Base-by-base conservation (phyloP, 1,284 basidiomycete species). In the Ganoderma resinaceum region DNA sequence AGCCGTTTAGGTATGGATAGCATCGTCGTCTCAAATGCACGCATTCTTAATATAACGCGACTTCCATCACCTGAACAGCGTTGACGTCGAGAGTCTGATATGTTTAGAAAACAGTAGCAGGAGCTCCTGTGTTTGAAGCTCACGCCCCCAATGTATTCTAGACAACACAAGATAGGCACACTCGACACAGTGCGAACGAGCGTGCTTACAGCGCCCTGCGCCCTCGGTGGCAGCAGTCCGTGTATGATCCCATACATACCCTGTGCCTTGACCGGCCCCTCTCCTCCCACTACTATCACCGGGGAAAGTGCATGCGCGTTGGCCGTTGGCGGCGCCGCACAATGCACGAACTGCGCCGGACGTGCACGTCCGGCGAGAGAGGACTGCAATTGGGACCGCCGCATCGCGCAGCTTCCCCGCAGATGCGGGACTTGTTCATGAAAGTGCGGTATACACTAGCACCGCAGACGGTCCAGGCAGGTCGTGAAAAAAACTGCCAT, bases 311-410 rank as follows among this genome's bases (percentile, higher is more conserved):
- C 29, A n/a, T n/a, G 33, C 8, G 55, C 11, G 55, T 58, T 33
- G 20, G 33, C 55, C 20, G 33, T 57, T 33, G 20, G 33, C 55
- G 33, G 55, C 55, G 55, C 55, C 55, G 55, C 55, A 20, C 16
- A 58, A 58, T 37, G 35, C 8, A 58, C 55, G 55, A 58, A 37
- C 55, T 37, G 33, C 55, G 33, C 55, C 55, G 55, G 55, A n/a
- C 55, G 20, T 57, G 20, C 20, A 20, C 20, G 37, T 58, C 55
- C 55, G 33, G n/a, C 29, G 23, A 37, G 33, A 11, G 29, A 46
- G 20, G 43, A 2, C 43, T 46, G 43, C n/a, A 23, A 52, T 26
- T 52, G 46, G 23, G 46, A 29, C 46, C 46, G 8, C 46, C 46
- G 46, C 46, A 26, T 2, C n/a, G 23, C 8, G 55, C 55, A 35